Evolutionary conservation across 1,284 basidiomycete genomes (phyloP), one percentile per base, ranked within the genome.

Genomic region (Puccinia brachypodii): DNA sequence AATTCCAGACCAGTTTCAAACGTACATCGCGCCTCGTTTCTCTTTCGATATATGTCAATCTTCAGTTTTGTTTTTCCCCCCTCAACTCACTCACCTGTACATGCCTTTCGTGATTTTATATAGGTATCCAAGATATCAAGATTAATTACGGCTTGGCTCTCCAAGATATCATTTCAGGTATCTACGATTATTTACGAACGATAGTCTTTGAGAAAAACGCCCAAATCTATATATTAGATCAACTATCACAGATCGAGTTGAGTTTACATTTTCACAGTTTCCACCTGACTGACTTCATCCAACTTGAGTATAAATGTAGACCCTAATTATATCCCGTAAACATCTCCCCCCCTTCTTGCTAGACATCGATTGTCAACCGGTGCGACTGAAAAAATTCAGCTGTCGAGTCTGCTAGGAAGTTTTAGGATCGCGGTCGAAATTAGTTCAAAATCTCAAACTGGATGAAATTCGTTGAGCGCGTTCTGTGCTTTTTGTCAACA

Each of bases 301-400:
- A 25, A 11, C 44, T 31, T 60, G 76, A 0, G 22, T 22, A 38
- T n/a, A 31, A 7, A 25, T 40, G 71, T 60, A 66, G 40, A 28
- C 22, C 42, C 42, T 38, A 28, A 25, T 36, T 16, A 60, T 60
- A 11, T 33, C 31, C 6, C 58, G 28, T 60, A n/a, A n/a, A n/a
- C 58, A 28, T 58, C 13, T 33, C 19, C n/a, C n/a, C 22, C 28
- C 44, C 42, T 53, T 47, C 82, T 53, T 1, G 3, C n/a, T 81
- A 97, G 96, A 86, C 92, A 98, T 87, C 91, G 97, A 72, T 88
- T 99, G 19, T 95, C 95, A 0, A 92, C 95, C 0, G 96, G 97
- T 3, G 95, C 92, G 0, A 96, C 89, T 83, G 97, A 99, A 87
- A 98, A 95, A 85, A 91, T 99, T 81, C 97, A 99, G 86, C 87